Base-by-base conservation (phyloP, 2,329 filamentous ascomycete genomes). In the Daldinia eschscholtzii region DNA sequence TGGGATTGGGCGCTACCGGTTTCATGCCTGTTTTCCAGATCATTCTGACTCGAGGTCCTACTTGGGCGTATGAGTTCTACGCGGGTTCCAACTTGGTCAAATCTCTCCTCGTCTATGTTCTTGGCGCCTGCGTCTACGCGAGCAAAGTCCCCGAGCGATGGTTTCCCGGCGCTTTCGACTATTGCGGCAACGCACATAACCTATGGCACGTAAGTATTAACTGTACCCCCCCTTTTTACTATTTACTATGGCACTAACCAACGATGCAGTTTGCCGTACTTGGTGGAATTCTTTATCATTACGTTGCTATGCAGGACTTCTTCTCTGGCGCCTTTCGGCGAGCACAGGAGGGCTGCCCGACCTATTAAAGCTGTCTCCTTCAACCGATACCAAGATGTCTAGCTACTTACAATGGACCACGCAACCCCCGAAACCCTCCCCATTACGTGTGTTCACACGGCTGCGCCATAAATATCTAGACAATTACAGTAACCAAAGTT, bases 231-330 rank as follows among this genome's bases (percentile, higher is more conserved):
- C 75, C 93, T 97, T 80, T 96, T 96, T 0, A 78, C 2, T 85
- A 94, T 35, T 93, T 93, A 56, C 93, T 93, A 57, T 92, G 92
- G 48, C 94, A 91, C 81, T 96, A 97, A 83, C 97, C 97, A 79
- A 89, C 97, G 66, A 97, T 93, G 93, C 93, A 99, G 80, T 82
- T 97, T 37, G 96, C 96, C 6, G 96, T 99, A 10, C 84, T 99
- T 30, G 93, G 94, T 15, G 96, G 96, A 10, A 99, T 99, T 65
- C 81, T 98, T n/a, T 98, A 97, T 79, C 96, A 99, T 80, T 99
- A 98, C 81, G 87, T 88, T 23, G 96, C 96, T 18, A 98, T 99
- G 95, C 93, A 98, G 80, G 88, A 94, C 63, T 96, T 99, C 80
- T 99, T 99, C 77, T 86, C 91, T 4, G 87, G 86, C 44, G 93